Evolutionary conservation across 441 rosid species (phyloP), one percentile per base, ranked within the genome.

Genomic region (Populus hybrid): DNA sequence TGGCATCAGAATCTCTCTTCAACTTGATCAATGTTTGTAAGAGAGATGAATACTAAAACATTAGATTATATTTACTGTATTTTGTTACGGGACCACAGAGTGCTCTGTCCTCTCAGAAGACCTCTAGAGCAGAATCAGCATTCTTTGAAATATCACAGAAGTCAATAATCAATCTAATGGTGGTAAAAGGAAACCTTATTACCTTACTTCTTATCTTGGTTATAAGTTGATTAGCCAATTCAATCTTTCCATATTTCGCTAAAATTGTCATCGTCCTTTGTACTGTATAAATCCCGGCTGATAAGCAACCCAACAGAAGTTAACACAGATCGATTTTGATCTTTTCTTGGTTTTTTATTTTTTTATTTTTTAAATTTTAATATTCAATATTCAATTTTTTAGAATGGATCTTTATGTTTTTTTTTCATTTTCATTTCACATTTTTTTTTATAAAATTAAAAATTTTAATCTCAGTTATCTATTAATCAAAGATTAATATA

Each of bases 221-320:
- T 64, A 94, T 80, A 63, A 94, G 94, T 73, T 85, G 82, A 87
- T 94, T 92, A 14, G 91, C 97, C 79, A 90, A 79, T 70, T 90
- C 91, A 72, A 85, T 89, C 76, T 86, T 83, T 42, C 97, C 97
- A 79, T 85, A 87, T 35, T 87, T 89, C 70, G 97, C 95, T 77
- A 91, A 83, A 77, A 94, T 83, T 75, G 93, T 81, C 87, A 92
- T 32, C 97, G 90, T 89, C 82, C 97, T 88, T 86, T 90, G 88
- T 4, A 90, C 89, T 1, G 97, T 88, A 81, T 90, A 93, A 89
- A 94, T 75, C 93, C 97, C 0, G 97, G 95, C 82, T 92, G 97
- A 86, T 67, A 83, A 63, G 94, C 91, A 73, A 95, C 97, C 99
- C 98, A 95, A 78, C 93, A 89, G 86, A 95, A 95, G 90, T 94